Base-by-base conservation (phyloP, 202 grass and related monocot species). In the Eragrostis tef region DNA sequence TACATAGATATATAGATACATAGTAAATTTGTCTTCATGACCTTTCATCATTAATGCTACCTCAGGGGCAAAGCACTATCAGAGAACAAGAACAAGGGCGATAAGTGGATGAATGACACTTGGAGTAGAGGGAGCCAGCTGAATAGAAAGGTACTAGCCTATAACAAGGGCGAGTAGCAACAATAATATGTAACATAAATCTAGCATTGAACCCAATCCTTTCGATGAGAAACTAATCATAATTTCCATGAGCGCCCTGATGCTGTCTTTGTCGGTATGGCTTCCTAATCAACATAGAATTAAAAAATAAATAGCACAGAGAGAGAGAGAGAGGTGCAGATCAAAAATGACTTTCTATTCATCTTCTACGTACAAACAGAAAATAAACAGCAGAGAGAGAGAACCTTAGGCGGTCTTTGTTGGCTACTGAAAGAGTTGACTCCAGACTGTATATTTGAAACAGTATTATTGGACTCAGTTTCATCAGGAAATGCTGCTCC, bases 401-500 rank as follows among this genome's bases (percentile, higher is more conserved):
- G 0, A 75, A 99, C 96, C 96, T 99, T 93, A 58, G 89, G 90
- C 75, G 54, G 70, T 61, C 68, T 89, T 19, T 79, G 80, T 84
- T 80, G 56, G 44, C n/a, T 69, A 74, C 7, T 69, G 24, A 80
- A 84, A 72, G 49, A 71, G 51, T 80, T 71, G n/a, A 71, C 13
- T 79, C 22, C 76, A 25, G 51, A 50, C 81, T 79, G 72, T 46
- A 58, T 20, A 82, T 84, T 87, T 54, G 81, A 90, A 41, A 64
- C 19, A 53, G 52, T 42, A 20, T 73, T 71, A 7, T 79, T 58
- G 20, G 29, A 27, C 71, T 86, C 87, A 2, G 4, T 66, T 19
- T 91, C 92, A 71, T 91, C 83, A 74, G 92, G 96, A 93, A 95
- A 99, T 81, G 93, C 96, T 61, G 92, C 90, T 69, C 96, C 96